A percentile compares a stretch with the other conserved stretches of the same genome.
phyloP scores from a whole-genome alignment of 352 stramenopile genomes.

The Globisporangium paroecandrum region DNA sequence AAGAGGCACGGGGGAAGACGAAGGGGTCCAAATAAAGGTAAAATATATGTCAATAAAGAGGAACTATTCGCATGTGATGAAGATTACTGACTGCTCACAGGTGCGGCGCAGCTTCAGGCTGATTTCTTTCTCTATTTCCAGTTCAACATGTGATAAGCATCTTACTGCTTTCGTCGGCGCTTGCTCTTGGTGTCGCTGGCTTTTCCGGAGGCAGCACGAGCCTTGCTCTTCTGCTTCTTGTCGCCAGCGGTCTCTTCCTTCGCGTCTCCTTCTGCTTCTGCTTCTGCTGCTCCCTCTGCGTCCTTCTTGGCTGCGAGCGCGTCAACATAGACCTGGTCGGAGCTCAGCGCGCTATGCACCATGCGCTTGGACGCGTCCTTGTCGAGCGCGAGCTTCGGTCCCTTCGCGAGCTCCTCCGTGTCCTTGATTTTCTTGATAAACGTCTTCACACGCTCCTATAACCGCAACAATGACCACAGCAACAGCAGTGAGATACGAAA shows the following conservation, averaged over 20 bases:
- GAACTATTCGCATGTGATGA: background rate
- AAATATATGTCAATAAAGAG: conserved; percentile 11
- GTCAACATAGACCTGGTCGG: conserved; percentile 81
- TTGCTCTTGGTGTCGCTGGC: conserved; percentile 49
- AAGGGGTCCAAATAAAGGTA: conserved; percentile 11
- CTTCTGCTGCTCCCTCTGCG: conserved; percentile 16
- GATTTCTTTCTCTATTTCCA: background rate
- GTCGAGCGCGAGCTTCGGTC: conserved; percentile 69
- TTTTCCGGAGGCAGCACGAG: conserved; percentile 37
- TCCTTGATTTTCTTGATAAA: conserved; percentile 91
- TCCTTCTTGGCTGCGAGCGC: conserved; percentile 53
- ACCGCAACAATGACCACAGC: conserved; percentile 5
- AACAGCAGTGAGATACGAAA: background rate
- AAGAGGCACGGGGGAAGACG: background rate
- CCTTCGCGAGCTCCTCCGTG: conserved; percentile 77
- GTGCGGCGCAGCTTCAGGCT: too few relatives aligned
- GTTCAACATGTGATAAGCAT: background rate
- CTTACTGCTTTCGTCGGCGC: conserved; percentile 21
- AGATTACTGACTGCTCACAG: background rate
- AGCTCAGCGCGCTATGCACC: conserved; percentile 81
- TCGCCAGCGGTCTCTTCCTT: conserved; percentile 16
- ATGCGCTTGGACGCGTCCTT: conserved; percentile 79
- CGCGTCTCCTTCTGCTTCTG: conserved; percentile 25
- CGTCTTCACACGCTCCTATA: conserved; percentile 77
- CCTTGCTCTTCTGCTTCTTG: conserved; percentile 35